Percentiles rank a stretch among this genome's conserved stretches.
Evolutionary conservation across 352 stramenopile species (phyloP).

Genomic region (Pilasporangium apinafurcum): DNA sequence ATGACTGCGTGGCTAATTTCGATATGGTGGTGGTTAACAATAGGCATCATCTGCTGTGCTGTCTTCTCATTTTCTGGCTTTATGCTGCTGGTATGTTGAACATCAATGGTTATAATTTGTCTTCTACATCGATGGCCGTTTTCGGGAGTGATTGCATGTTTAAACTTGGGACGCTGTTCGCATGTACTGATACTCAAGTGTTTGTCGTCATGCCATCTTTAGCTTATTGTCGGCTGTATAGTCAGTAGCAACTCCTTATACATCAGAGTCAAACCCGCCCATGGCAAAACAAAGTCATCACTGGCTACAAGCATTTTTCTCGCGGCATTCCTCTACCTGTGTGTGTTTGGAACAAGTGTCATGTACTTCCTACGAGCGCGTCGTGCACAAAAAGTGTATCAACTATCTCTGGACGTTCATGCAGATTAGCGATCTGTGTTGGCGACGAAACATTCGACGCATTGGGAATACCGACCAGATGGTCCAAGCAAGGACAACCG

Average conservation of each 20-base stretch:
- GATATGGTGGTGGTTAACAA: not conserved
- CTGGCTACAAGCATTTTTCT: constrained; percentile 85
- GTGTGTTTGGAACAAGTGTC: constrained; percentile 78
- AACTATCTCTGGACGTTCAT: constrained; percentile 83
- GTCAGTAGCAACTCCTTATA: constrained; percentile 85
- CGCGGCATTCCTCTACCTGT: constrained; percentile 78
- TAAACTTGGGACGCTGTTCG: too few species aligned
- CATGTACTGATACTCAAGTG: too few species aligned
- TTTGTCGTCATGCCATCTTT: not conserved
- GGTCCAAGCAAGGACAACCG: too few species aligned
- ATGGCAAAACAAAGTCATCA: constrained; percentile 80
- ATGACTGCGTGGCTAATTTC: not conserved
- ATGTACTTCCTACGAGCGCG: constrained; percentile 80
- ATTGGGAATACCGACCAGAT: too few species aligned
- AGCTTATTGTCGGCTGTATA: constrained; percentile 82
- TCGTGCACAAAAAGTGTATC: constrained; percentile 82
- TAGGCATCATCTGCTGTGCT: constrained; percentile 69
- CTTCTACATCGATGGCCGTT: not conserved
- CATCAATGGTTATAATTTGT: not conserved
- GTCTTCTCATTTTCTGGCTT: constrained; percentile 76
- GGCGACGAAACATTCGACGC: too few species aligned
- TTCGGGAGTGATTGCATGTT: not conserved
- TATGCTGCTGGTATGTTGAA: constrained; percentile 46
- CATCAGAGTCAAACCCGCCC: constrained; percentile 72
- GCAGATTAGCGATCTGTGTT: constrained; percentile 33